Base-by-base conservation (phyloP, 2,329 filamentous ascomycete genomes). In the Alternaria viburni region DNA sequence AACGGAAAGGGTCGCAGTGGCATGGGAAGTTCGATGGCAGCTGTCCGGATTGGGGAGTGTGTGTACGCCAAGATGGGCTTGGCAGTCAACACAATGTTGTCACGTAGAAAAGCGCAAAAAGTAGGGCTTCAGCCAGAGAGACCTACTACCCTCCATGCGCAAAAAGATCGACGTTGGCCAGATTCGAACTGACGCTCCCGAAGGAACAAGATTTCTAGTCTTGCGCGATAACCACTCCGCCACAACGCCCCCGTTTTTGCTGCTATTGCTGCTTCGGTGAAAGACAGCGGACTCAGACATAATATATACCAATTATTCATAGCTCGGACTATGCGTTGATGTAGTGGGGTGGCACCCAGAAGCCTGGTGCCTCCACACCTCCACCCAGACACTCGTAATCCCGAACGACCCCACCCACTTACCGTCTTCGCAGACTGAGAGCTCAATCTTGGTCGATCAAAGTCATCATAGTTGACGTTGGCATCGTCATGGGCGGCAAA, bases 1-100 rank as follows among this genome's bases (percentile, higher is more conserved):
- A 88, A 83, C 1, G 90, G 89, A 70, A 94, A 93, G 0, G 82
- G 81, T 44, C 81, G 79, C 9, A 74, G 77, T 59, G 82, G 77
- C 83, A 84, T 84, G 47, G 41, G 46, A 15, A 11, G 23, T 45
- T 13, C 4, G 41, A 10, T 26, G 4, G 43, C 46, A 7, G 32
- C 6, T 26, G 12, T 30, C 23, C 19, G 23, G 21, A 43, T 5
- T 26, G 45, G 52, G 21, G 28, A 45, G 43, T 5, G n/a, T 26
- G 12, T 19, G 3, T 17, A 28, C 30, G 56, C 56, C 45, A 32
- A 55, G 32, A 4, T 12, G 13, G n/a, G 12, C 36, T 52, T 49
- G 57, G 25, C 36, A 47, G 44, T 19, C 9, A 26, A 54, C 30
- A 21, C 17, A 11, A 26, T 7, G 15, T 28, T n/a, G 19, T 12